Conservation (phyloP, 2,329 filamentous ascomycete species). For the Knoxdaviesia capensis region DNA sequence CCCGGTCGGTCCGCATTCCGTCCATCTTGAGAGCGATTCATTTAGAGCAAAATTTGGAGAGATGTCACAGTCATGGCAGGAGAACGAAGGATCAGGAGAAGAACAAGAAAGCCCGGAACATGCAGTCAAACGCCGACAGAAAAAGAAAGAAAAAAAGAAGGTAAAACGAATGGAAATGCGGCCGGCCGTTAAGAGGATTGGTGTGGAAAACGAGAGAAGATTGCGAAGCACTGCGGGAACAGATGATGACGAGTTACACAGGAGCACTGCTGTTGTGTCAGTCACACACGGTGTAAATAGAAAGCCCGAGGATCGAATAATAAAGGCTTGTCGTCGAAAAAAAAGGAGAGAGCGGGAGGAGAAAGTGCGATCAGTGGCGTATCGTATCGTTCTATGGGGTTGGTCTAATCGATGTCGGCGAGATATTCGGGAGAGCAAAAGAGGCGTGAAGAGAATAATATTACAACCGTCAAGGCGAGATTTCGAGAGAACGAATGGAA, state of each 20-base stretch:
- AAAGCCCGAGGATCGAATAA: background rate
- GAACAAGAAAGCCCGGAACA: background rate
- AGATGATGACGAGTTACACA: background rate
- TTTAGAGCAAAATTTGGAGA: constrained; percentile 14
- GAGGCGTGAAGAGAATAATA: background rate
- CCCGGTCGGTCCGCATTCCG: constrained; percentile 27
- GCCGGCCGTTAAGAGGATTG: too few relatives aligned
- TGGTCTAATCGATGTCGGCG: background rate
- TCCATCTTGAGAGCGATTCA: constrained; percentile 36
- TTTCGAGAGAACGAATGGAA: background rate
- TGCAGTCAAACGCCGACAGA: background rate
- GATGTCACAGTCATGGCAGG: background rate
- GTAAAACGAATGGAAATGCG: background rate
- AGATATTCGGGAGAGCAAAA: background rate
- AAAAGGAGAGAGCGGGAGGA: background rate
- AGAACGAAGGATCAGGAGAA: background rate
- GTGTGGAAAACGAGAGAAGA: too few relatives aligned
- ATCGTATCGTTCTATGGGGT: background rate
- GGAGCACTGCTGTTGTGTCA: background rate
- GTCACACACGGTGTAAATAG: background rate
- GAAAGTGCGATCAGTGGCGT: background rate
- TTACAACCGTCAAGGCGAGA: background rate
- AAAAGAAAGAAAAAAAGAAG: background rate
- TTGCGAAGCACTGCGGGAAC: too few relatives aligned
- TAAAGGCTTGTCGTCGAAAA: background rate